Evolutionary conservation across 495 filamentous ascomycete genomes (phyloP), one percentile per base, ranked within the genome.

Genomic region (Aspergillus bridgeri): DNA sequence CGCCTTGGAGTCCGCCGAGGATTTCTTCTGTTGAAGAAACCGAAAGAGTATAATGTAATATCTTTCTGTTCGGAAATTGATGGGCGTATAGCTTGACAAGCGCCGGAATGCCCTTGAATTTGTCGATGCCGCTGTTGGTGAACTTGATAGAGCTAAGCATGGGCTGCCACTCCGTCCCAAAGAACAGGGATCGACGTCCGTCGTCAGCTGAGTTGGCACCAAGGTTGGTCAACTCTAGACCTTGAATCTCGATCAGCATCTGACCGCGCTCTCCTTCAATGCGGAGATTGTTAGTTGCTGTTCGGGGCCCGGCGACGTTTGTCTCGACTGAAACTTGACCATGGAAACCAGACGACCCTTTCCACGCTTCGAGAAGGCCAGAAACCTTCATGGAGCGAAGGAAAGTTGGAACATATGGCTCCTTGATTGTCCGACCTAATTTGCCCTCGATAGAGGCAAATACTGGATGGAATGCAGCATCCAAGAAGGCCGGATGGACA

Each of bases 401-500:
- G 23, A 42, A 52, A 15, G 50, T 52, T 7, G 50, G 33, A 22
- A 52, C 29, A 29, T 52, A 52, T 15, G 25, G 13, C 17, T 52
- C 33, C 15, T 33, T 33, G 15, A 52, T 17, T 6, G 17, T 18
- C 9, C 25, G 24, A 11, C 50, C 50, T 5, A 52, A 6, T 18
- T n/a, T 15, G 6, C 20, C 18, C 50, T 52, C 25, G 6, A 52
- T 20, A 2, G 18, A n/a, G 6, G 50, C 17, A 22, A 52, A 52
- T 19, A 52, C 18, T 1, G 33, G 17, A 33, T 52, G 50, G 15
- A 33, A 42, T 13, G 50, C n/a, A 18, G 25, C 24, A 21, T 52
- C 50, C 6, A 52, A 8, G 27, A 52, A 33, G 29, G 25, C 38
- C 2, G 50, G 50, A 20, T 52, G 50, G 2, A 52, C 18, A 21